Base-by-base conservation (phyloP, 2,329 filamentous ascomycete genomes). In the Colletotrichum sp. region DNA sequence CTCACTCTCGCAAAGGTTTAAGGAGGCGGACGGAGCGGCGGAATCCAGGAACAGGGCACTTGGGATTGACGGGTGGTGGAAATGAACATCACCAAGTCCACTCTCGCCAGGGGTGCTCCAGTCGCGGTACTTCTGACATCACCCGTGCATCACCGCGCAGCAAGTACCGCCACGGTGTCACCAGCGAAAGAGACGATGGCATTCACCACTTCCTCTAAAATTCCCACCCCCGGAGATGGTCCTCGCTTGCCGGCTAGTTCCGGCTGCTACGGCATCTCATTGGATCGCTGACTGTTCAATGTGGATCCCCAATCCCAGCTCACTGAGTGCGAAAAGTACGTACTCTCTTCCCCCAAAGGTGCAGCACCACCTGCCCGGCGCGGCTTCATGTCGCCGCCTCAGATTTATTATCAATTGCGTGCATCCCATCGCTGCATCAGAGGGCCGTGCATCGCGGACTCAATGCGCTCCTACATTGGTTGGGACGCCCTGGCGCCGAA, bases 21-120 rank as follows among this genome's bases (percentile, higher is more conserved):
- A 55, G 63, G 52, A 39, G 71, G 68, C 36, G 57, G 70, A 34
- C 65, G 74, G 59, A 48, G 65, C 64, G 44, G 28, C 64, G 74
- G 71, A 69, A 69, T 69, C 74, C 65, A 76, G 74, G 74, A 76
- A 76, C 74, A 76, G 74, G 74, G 70, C 70, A 65, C 59, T 55
- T 74, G 57, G 70, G 70, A 68, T 72, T 36, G 34, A 32, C 64
- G 44, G 74, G 59, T 61, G 74, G 74, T 69, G 74, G 74, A 76
- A 74, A 76, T 74, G 65, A 76, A 52, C 65, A 68, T 74, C 74
- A 73, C 44, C 70, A 74, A 57, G 16, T 28, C 55, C 63, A 57
- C 22, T 27, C n/a, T 34, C 15, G 60, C 22, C 70, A 48, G 25
- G 27, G 19, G 36, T 15, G n/a, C 44, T 52, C 44, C 44, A 16